Base-by-base conservation (phyloP, 2,329 filamentous ascomycete genomes). In the Cercospora janseana region DNA sequence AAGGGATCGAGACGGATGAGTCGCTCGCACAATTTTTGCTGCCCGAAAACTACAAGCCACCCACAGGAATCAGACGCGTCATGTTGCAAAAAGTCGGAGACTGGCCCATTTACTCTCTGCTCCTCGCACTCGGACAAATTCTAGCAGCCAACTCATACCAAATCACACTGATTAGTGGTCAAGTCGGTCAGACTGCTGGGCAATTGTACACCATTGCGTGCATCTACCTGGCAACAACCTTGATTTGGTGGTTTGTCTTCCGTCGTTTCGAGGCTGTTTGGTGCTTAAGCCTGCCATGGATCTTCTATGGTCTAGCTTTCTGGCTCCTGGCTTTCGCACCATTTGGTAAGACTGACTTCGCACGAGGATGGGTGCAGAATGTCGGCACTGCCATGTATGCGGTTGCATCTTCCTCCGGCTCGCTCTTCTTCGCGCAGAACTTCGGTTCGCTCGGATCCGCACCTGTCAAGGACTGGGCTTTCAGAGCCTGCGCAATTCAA, bases 81-180 rank as follows among this genome's bases (percentile, higher is more conserved):
- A 75, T 83, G 67, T 73, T 79, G 53, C 70, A 75, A 49, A 78
- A 79, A 27, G 65, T 83, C 46, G 78, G 78, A n/a, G 79, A 83
- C 59, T 85, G 81, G 81, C 82, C 81, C 0, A 62, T 83, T 5
- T 85, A 85, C 63, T 77, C 79, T 3, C 73, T 84, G 53, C 72
- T 85, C 38, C 74, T 85, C 13, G 80, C 80, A 6, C 71, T 83
- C 27, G 79, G 79, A 16, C 81, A 85, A 60, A 79, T 85, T 53
- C 78, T 85, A 42, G 79, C 82, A 1, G 79, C 80, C 49, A 85
- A 83, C 66, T 84, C 80, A 0, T 85, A 85, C 66, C 83, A 86
- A 62, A 80, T 86, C 61, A 83, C 81, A 0, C 72, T 86, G n/a
- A 72, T 86, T 15, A 82, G 80, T 0, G 83, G 82, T 13, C 77